These are phyloP conservation scores for Peniophora sp. DNA, from an alignment of 1,284 basidiomycete genomes.

Conservation along the genomic window DNA sequence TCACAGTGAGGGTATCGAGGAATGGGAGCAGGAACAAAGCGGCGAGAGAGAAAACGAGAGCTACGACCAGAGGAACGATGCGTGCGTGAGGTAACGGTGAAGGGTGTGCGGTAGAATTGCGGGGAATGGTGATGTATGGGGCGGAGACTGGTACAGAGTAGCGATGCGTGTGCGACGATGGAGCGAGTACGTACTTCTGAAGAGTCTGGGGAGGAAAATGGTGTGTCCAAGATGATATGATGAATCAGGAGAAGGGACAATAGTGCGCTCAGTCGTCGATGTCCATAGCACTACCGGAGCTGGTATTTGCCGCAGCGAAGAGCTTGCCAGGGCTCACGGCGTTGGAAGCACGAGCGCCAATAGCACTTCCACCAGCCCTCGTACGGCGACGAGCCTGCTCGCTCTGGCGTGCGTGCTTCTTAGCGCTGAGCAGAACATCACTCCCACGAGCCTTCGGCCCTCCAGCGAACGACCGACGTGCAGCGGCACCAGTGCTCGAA, in stretches of 20 bases:
- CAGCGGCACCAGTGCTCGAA: slow-evolving; percentile 48
- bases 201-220: too few species aligned
- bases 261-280: slow-evolving; percentile 8
- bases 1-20: too few species aligned
- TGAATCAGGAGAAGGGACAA: background rate
- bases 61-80: too few species aligned
- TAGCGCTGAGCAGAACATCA: slow-evolving; percentile 45
- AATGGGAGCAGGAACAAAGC: too few species aligned
- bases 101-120: too few species aligned
- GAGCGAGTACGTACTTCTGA: background rate
- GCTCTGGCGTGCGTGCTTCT: slow-evolving; percentile 60
- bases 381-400: slow-evolving; percentile 40
- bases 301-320: background rate
- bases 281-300: slow-evolving; percentile 9
- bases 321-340: background rate
- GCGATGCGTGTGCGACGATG: slow-evolving; percentile 1
- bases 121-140: too few species aligned
- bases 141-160: slow-evolving; percentile 2
- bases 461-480: slow-evolving; percentile 38
- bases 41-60: too few species aligned
- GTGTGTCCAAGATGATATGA: slow-evolving; percentile 3
- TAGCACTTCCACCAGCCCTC: slow-evolving; percentile 12
- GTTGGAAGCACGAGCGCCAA: slow-evolving; percentile 1
- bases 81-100: too few species aligned
- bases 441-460: slow-evolving; percentile 27